These are phyloP conservation scores for Boehmeria nivea DNA, from an alignment of 306 rosid species.

Conservation along the genomic window DNA sequence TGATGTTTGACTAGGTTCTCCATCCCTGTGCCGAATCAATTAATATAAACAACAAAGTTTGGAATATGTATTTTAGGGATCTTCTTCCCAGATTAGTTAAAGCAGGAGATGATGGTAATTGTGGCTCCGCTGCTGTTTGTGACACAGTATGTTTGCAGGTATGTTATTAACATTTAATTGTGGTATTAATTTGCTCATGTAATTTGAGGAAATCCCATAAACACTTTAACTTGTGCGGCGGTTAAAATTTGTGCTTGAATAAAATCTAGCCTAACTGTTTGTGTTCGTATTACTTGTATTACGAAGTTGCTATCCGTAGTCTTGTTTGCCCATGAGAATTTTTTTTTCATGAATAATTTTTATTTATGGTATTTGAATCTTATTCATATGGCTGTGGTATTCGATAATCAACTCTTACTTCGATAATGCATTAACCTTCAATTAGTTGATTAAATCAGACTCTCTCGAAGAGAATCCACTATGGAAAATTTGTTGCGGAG, in stretches of 20 bases:
- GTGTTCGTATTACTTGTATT: too few species aligned
- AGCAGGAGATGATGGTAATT: slow-evolving; percentile 86
- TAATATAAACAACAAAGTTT: slow-evolving; percentile 66
- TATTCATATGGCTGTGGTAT: neutral
- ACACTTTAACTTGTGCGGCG: too few species aligned
- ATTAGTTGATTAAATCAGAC: slow-evolving; percentile 29
- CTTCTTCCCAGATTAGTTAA: slow-evolving; percentile 66
- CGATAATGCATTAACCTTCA: neutral
- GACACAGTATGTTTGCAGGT: slow-evolving; percentile 94
- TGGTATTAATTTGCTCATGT: too few species aligned
- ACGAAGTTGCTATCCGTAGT: too few species aligned
- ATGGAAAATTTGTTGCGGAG: slow-evolving; percentile 89
- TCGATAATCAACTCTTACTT: neutral
- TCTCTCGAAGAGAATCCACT: slow-evolving; percentile 88
- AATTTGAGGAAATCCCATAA: too few species aligned
- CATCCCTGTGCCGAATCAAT: slow-evolving; percentile 68
- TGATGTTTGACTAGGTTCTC: slow-evolving; percentile 48
- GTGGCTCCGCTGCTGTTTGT: slow-evolving; percentile 81
- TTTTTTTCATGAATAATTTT: neutral
- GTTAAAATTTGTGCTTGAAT: too few species aligned
- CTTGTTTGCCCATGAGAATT: too few species aligned
- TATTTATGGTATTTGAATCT: too few species aligned
- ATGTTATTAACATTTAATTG: neutral
- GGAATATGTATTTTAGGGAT: slow-evolving; percentile 77
- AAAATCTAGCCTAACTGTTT: too few species aligned